A percentile compares a stretch with the other conserved stretches of the same genome.
These are phyloP conservation scores for Leccinum brunneo-olivaceum DNA, from an alignment of 1,284 basidiomycete genomes.

Conservation along the genomic window DNA sequence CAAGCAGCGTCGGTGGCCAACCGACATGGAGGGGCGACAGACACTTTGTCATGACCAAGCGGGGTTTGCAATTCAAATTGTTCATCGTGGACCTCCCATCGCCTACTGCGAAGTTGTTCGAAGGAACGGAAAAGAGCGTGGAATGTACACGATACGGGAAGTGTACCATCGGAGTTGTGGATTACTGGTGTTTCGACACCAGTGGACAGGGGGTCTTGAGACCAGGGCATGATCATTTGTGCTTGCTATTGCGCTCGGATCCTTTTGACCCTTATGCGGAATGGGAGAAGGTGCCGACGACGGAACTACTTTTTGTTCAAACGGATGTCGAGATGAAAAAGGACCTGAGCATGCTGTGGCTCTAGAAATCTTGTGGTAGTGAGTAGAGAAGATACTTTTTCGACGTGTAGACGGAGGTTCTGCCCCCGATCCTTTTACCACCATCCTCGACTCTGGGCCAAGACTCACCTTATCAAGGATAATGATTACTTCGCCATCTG, in stretches of 20 bases:
- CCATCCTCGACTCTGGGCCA: too few species aligned
- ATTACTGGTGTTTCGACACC: slow-evolving; percentile 30
- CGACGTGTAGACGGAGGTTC: too few species aligned
- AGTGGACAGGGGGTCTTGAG: slow-evolving; percentile 20
- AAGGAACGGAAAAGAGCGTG: slow-evolving; percentile 9
- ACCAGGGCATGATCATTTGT: slow-evolving; percentile 26
- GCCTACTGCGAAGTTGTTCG: slow-evolving; percentile 12
- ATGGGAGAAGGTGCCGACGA: slow-evolving; percentile 23
- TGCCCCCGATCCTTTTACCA: too few species aligned
- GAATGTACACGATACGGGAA: slow-evolving; percentile 17
- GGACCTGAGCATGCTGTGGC: slow-evolving; percentile 19
- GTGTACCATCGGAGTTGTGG: slow-evolving; percentile 26
- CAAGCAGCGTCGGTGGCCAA: neutral
- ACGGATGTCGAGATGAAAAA: slow-evolving; percentile 18
- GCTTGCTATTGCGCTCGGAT: slow-evolving; percentile 24
- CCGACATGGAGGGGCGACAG: slow-evolving; percentile 24
- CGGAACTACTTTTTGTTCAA: slow-evolving; percentile 23
- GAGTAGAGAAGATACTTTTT: too few species aligned
- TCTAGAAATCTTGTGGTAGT: too few species aligned
- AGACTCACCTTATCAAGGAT: too few species aligned
- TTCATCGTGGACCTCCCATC: slow-evolving; percentile 23
- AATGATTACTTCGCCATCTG: too few species aligned
- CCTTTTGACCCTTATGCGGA: slow-evolving; percentile 28
- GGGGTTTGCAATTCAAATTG: slow-evolving; percentile 26
- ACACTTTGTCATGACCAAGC: slow-evolving; percentile 29